These are phyloP conservation scores for Jimgerdemannia lactiflua DNA, from an alignment of 192 early-diverging fungal genomes.

Conservation along the genomic window DNA sequence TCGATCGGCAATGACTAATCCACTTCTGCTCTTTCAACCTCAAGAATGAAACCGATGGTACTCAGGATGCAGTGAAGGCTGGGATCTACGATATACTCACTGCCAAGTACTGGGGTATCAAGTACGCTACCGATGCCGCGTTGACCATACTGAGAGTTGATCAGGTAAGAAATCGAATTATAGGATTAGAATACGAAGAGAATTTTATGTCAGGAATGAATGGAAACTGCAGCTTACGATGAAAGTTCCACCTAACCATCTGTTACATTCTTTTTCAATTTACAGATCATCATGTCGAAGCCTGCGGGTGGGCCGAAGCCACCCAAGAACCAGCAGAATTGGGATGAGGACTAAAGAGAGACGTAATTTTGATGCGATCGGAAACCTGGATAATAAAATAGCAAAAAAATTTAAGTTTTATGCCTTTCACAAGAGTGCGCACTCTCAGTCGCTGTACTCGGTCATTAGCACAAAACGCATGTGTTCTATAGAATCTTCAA, in stretches of 20 bases:
- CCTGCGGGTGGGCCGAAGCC: conserved; percentile 93
- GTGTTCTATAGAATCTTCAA: too few relatives aligned
- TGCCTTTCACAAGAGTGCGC: too few relatives aligned
- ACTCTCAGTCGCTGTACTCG: too few relatives aligned
- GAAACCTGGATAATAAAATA: too few relatives aligned
- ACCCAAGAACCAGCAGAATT: conserved; percentile 84
- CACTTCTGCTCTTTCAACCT: not conserved
- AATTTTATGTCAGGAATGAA: not conserved
- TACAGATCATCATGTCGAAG: conserved; percentile 96
- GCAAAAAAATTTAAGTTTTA: too few relatives aligned
- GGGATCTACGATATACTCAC: conserved; percentile 79
- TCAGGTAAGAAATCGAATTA: conserved; percentile 51
- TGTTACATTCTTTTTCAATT: conserved; percentile 1
- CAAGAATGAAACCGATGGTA: conserved; percentile 52
- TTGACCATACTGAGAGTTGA: conserved; percentile 95
- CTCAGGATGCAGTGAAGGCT: conserved; percentile 71
- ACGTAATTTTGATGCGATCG: not conserved
- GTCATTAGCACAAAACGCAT: too few relatives aligned
- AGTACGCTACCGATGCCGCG: conserved; percentile 88
- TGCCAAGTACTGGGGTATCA: conserved; percentile 87
- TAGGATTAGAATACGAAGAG: not conserved
- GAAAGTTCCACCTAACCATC: not conserved
- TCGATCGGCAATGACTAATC: conserved; percentile 8
- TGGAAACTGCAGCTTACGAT: too few relatives aligned
- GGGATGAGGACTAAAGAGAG: conserved; percentile 76